Percentiles rank a stretch among this genome's conserved stretches.
Conservation (phyloP, 2,329 filamentous ascomycete species). For the Boeremia exigua region DNA sequence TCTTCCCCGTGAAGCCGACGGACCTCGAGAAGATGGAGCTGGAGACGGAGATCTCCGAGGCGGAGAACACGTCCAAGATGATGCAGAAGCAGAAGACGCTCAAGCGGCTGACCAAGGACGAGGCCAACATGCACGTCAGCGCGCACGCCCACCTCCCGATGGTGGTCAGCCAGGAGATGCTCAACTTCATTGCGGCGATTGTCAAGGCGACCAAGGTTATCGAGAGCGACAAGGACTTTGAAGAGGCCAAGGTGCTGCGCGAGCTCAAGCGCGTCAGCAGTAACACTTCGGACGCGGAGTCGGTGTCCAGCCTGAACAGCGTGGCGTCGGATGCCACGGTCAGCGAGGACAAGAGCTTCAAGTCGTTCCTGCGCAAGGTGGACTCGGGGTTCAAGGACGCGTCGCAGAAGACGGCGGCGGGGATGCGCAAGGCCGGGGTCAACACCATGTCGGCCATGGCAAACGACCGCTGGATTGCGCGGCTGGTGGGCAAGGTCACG, state of each 20-base stretch:
- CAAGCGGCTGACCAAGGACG: slow-evolving; percentile 53
- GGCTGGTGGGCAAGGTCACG: slow-evolving; percentile 59
- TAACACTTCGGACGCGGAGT: slow-evolving; percentile 27
- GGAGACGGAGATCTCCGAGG: slow-evolving; percentile 49
- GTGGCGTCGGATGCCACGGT: slow-evolving; percentile 28
- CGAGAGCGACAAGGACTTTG: slow-evolving; percentile 57
- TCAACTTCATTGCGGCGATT: slow-evolving; percentile 61
- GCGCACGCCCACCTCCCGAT: slow-evolving; percentile 59
- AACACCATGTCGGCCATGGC: slow-evolving; percentile 52
- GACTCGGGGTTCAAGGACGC: slow-evolving; percentile 41
- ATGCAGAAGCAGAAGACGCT: slow-evolving; percentile 51
- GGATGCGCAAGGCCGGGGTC: slow-evolving; percentile 56
- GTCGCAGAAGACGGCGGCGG: slow-evolving; percentile 48
- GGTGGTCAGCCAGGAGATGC: slow-evolving; percentile 58
- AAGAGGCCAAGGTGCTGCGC: slow-evolving; percentile 41
- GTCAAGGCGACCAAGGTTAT: slow-evolving; percentile 65
- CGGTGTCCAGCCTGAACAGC: slow-evolving; percentile 20
- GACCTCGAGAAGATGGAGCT: slow-evolving; percentile 41
- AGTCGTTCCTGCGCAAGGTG: slow-evolving; percentile 32
- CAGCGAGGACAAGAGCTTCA: slow-evolving; percentile 31
- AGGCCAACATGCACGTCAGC: slow-evolving; percentile 56
- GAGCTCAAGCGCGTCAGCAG: slow-evolving; percentile 38
- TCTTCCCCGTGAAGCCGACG: slow-evolving; percentile 53
- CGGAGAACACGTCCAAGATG: slow-evolving; percentile 53
- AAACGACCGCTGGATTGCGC: slow-evolving; percentile 63